Base-by-base conservation (phyloP, 2,329 filamentous ascomycete genomes). In the Mariannaea elegans region DNA sequence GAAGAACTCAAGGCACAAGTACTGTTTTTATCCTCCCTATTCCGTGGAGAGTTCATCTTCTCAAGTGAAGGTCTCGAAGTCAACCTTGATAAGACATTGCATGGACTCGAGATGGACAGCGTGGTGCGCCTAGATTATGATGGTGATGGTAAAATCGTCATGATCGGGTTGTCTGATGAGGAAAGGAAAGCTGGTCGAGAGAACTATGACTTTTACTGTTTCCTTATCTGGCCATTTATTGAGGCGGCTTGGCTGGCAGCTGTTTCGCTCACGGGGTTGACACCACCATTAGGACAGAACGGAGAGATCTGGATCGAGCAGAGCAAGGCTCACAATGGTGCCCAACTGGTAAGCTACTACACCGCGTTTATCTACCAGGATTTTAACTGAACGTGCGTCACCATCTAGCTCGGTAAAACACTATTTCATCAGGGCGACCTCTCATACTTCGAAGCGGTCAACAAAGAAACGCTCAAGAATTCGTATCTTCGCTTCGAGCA, bases 191-290 rank as follows among this genome's bases (percentile, higher is more conserved):
- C 85, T 7, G 95, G 95, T 2, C 83, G 94, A 34, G 95, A 99
- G 76, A 98, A 97, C 71, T 99, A 91, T 71, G 95, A 99, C 73
- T 99, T 99, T 77, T 98, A 98, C 78, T 98, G 94, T 78, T 99
- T 98, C 82, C 80, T 99, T 18, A 93, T 99, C 64, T 99, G 95
- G 95, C 95, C 95, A 0, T 99, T 99, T 68, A 94, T 98, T 66
- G 95, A 99, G 76, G 91, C 94, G 0, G 90, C 87, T 51, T 99
- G 95, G 95, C 84, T 99, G 2, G 94, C 93, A 10, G 91, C 93
- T 0, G 90, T 98, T 0, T 93, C 91, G 0, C 81, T 98, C 0
- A 90, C 97, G 81, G 94, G 94, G 42, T 83, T 98, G 13, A 90
- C 92, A 0, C 93, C 94, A 2, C 93, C 92, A 3, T 71, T 76